Evolutionary conservation across 345 rosid species (phyloP).

Genomic region (Syzygium aqueum): DNA sequence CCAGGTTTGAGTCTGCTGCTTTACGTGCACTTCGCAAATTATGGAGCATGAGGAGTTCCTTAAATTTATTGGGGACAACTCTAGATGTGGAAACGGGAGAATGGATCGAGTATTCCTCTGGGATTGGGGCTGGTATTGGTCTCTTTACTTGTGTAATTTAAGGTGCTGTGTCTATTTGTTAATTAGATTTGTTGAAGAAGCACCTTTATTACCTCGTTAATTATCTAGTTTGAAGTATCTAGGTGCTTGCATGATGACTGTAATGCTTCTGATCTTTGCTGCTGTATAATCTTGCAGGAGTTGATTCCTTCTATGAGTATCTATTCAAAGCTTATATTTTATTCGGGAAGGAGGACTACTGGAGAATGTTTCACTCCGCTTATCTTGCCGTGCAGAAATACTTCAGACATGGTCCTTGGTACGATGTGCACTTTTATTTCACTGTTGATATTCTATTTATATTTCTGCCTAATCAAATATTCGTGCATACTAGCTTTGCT

Average conservation of each 20-base stretch:
- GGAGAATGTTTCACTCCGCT: slow-evolving; percentile 94
- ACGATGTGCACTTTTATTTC: slow-evolving; percentile 7
- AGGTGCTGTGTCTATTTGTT: background rate
- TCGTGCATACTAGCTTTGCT: background rate
- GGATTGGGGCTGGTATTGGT: slow-evolving; percentile 89
- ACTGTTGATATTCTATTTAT: background rate
- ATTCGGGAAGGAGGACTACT: slow-evolving; percentile 91
- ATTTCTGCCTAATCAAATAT: background rate
- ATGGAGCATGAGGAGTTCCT: slow-evolving; percentile 95
- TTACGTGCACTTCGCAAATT: slow-evolving; percentile 80
- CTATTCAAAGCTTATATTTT: slow-evolving; percentile 86
- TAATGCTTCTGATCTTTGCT: slow-evolving; percentile 18
- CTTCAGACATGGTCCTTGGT: slow-evolving; percentile 95
- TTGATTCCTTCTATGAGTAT: slow-evolving; percentile 96
- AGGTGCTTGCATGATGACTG: background rate
- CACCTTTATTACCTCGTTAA: background rate
- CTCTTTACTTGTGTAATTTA: background rate
- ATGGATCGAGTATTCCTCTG: slow-evolving; percentile 89
- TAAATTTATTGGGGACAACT: slow-evolving; percentile 83
- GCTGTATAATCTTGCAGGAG: slow-evolving; percentile 46
- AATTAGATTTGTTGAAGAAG: background rate
- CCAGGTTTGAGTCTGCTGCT: slow-evolving; percentile 80
- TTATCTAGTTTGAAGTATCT: background rate
- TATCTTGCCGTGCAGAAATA: slow-evolving; percentile 88
- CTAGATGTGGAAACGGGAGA: slow-evolving; percentile 71